Conservation (phyloP, 371 early-diverging fungal genomes). For the Saksenaea vasiformis region DNA sequence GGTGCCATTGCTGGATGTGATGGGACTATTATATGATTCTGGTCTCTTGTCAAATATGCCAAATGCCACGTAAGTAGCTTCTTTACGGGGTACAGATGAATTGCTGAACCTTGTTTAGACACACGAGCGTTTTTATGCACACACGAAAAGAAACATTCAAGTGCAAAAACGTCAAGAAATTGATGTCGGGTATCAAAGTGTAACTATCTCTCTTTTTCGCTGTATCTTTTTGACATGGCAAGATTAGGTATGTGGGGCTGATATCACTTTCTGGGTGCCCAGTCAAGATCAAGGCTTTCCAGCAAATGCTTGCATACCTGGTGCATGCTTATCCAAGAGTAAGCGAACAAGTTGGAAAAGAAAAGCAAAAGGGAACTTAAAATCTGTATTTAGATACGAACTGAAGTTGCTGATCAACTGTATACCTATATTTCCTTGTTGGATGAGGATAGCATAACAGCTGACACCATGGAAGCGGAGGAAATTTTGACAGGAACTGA, state of each 20-base stretch:
- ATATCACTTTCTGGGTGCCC: slow-evolving; percentile 23
- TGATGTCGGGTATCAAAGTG: slow-evolving; percentile 49
- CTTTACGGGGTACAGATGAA: slow-evolving; percentile 1
- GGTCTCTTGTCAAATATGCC: slow-evolving; percentile 46
- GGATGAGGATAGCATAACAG: slow-evolving; percentile 34
- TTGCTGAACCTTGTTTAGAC: slow-evolving; percentile 18
- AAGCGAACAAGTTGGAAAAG: slow-evolving; percentile 10
- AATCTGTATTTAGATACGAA: slow-evolving; percentile 38
- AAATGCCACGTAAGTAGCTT: slow-evolving; percentile 33
- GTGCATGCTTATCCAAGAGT: slow-evolving; percentile 58
- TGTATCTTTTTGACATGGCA: background rate
- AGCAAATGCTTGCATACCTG: slow-evolving; percentile 49
- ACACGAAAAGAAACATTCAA: slow-evolving; percentile 42
- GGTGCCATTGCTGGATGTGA: slow-evolving; percentile 65
- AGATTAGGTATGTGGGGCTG: slow-evolving; percentile 41
- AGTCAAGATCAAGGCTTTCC: slow-evolving; percentile 40
- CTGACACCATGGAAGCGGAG: slow-evolving; percentile 40
- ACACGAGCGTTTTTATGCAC: slow-evolving; percentile 26
- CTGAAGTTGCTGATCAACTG: slow-evolving; percentile 52
- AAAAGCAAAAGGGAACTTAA: background rate
- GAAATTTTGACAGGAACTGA: slow-evolving; percentile 48
- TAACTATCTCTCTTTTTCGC: slow-evolving; percentile 29
- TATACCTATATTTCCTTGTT: slow-evolving; percentile 44
- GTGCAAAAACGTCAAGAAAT: slow-evolving; percentile 44
- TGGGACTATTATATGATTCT: slow-evolving; percentile 67